phyloP scores from a whole-genome alignment of 176 grass and related monocot species.

The Zizania latifolia region DNA sequence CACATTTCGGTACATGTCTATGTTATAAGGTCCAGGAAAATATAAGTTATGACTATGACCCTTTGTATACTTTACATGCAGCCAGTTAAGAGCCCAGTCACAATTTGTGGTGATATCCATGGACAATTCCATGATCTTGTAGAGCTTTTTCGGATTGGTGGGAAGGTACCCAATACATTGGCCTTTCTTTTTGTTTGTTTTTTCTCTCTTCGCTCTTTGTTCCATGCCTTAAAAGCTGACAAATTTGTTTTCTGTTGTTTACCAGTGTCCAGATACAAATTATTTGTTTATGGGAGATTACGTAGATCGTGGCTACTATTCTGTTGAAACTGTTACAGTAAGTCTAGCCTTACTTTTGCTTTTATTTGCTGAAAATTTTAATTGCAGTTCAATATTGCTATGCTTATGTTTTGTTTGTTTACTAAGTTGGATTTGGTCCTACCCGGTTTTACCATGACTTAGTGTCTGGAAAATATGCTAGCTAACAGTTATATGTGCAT shows the following conservation, averaged over 20 bases:
- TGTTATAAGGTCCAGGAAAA: background rate
- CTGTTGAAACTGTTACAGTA: conserved; percentile 90
- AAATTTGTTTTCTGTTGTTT: conserved; percentile 25
- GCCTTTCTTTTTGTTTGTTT: background rate
- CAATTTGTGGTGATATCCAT: conserved; percentile 90
- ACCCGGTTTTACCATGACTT: background rate
- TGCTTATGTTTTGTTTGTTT: background rate
- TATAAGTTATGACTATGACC: background rate
- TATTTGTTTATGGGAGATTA: conserved; percentile 97
- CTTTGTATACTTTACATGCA: conserved; percentile 25
- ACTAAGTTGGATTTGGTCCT: background rate
- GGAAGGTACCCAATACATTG: conserved; percentile 45
- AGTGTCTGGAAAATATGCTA: background rate
- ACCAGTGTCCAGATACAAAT: conserved; percentile 83
- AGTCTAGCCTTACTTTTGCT: conserved; percentile 11
- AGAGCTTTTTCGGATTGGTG: conserved; percentile 78
- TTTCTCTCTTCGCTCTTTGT: background rate
- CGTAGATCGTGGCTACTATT: conserved; percentile 91
- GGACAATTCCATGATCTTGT: conserved; percentile 88
- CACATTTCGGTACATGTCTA: background rate
- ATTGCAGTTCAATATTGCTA: background rate
- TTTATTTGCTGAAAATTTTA: background rate
- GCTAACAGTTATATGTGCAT: background rate
- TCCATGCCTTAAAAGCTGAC: conserved; percentile 19
- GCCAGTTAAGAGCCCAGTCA: conserved; percentile 84